Base-by-base conservation (phyloP, 306 rosid genomes). In the Hippophae gyantsensis region DNA sequence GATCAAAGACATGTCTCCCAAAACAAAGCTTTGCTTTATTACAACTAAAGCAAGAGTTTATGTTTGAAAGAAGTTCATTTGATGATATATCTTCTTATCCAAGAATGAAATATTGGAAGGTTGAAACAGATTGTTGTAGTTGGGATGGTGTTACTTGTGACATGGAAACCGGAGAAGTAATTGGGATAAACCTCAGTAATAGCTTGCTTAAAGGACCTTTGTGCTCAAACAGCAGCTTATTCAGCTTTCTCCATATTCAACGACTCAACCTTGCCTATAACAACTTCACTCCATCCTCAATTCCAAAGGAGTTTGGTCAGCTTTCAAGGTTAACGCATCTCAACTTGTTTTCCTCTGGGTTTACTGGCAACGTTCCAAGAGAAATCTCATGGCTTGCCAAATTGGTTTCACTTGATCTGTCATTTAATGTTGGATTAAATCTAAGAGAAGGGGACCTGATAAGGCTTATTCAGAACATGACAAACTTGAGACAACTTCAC, bases 101-200 rank as follows among this genome's bases (percentile, higher is more conserved):
- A 3, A 57, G 42, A 13, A 57, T 57, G 61, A n/a, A 42, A 8
- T 3, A 7, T 58, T 58, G 62, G 62, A 58, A 58, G 27, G 50
- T 5, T 8, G 9, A 13, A 7, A 42, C 4, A 0, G 49, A 58
- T 14, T 58, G 62, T 13, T 42, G 62, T 13, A n/a, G 7, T 7
- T 58, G 62, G 62, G 7, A 43, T 58, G 40, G 62, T 41, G 49
- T 58, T 14, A 58, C 38, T 3, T 58, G 62, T 49, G 18, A 14
- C 32, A 43, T 0, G 50, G 27, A 8, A 5, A 58, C 49, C 9
- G 62, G 48, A 3, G n/a, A 43, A 8, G 49, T 43, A 9, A 9
- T 43, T n/a, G 46, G 62, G 49, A 27, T 58, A 13, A 40, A 58
- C 38, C 62, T 58, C 13, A 58, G 62, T 8, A 8, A 1, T 0